These are phyloP conservation scores for Achlya hypogyna DNA, from an alignment of 352 stramenopile species.

Conservation along the genomic window DNA sequence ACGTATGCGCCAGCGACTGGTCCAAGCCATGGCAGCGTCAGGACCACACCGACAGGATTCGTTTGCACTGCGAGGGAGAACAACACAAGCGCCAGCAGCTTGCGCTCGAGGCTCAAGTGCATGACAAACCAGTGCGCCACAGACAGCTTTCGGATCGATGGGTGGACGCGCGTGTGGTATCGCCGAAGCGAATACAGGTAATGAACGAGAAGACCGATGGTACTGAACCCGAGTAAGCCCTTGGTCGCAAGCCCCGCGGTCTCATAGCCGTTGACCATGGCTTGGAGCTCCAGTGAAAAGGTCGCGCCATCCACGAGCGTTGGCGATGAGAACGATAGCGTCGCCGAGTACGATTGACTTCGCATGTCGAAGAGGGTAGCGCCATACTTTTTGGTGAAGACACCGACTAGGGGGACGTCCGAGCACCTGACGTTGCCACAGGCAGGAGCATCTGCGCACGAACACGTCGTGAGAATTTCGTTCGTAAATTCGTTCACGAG, in stretches of 20 bases:
- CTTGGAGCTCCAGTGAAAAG: not conserved
- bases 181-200: not conserved
- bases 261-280: constrained; percentile 3
- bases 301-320: not conserved
- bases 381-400: constrained; percentile 3
- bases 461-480: constrained; percentile 1
- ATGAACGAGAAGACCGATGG: not conserved
- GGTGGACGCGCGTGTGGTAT: not conserved
- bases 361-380: not conserved
- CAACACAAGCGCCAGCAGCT: constrained; percentile 1
- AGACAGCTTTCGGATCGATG: not conserved
- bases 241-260: not conserved
- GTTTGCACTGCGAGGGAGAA: not conserved
- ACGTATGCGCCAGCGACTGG: not conserved
- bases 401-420: not conserved
- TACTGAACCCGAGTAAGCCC: not conserved
- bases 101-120: constrained; percentile 11
- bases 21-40: not conserved
- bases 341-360: not conserved
- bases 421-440: not conserved
- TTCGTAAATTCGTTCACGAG: not conserved
- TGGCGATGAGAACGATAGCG: not conserved
- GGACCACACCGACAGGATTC: not conserved
- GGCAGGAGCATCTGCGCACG: not conserved
- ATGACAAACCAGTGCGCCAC: not conserved